Evolutionary conservation across 73 alveolate genomes (phyloP).

Genomic region (Blepharisma japonicum): DNA sequence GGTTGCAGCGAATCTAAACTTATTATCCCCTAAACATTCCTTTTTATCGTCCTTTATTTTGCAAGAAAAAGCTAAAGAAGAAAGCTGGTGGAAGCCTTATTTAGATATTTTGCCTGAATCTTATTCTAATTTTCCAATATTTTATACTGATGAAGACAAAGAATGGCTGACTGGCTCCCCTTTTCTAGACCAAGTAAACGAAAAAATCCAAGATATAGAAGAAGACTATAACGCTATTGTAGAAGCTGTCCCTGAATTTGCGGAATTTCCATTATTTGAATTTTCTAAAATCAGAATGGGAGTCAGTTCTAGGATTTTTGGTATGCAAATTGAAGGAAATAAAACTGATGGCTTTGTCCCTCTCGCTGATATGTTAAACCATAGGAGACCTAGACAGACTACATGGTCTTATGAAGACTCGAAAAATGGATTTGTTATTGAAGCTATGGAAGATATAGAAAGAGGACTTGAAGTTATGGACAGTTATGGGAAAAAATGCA

Average conservation of each 20-base stretch:
- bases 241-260: constrained; percentile 73
- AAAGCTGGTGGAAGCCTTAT: constrained; percentile 80
- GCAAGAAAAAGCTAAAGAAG: constrained; percentile 73
- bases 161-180: constrained; percentile 94
- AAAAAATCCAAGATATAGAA: constrained; percentile 78
- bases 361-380: constrained; percentile 97
- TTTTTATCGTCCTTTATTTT: constrained; percentile 85
- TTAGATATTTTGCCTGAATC: constrained; percentile 87
- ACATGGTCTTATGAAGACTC: constrained; percentile 90
- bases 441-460: constrained; percentile 85
- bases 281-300: constrained; percentile 90
- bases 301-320: constrained; percentile 91
- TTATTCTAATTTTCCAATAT: constrained; percentile 85
- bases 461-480: constrained; percentile 87
- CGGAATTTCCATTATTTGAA: constrained; percentile 73
- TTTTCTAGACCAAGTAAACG: constrained; percentile 73
- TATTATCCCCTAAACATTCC: constrained; percentile 96
- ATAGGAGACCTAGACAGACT: constrained; percentile 91
- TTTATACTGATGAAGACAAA: constrained; percentile 82
- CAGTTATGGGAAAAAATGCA: constrained; percentile 95
- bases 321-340: constrained; percentile 78
- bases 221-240: constrained; percentile 86
- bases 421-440: constrained; percentile 81
- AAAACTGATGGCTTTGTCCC: constrained; percentile 98
- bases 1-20: constrained; percentile 72